Conservation (phyloP, 495 filamentous ascomycete species). For the Aspergillus heteromorphus region DNA sequence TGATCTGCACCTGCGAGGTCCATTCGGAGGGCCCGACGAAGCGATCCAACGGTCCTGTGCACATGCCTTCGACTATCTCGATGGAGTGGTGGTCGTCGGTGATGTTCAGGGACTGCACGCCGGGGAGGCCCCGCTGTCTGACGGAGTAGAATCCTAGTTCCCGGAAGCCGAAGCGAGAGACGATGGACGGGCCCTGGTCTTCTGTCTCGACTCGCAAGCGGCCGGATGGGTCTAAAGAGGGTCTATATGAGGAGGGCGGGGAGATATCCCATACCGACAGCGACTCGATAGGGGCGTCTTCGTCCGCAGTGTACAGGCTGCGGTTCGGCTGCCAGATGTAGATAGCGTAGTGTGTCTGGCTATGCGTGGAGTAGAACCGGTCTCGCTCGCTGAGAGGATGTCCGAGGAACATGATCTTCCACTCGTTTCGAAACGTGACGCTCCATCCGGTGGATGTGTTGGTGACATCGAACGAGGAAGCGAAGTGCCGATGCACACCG, state of each 20-base stretch:
- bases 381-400: slow-evolving; percentile 55
- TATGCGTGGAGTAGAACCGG: slow-evolving; percentile 63
- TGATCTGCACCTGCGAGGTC: slow-evolving; percentile 39
- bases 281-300: slow-evolving; percentile 56
- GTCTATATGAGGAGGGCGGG: slow-evolving; percentile 46
- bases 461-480: slow-evolving; percentile 54
- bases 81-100: slow-evolving; percentile 39
- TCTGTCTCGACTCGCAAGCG: slow-evolving; percentile 27
- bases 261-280: slow-evolving; percentile 66
- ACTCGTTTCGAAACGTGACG: slow-evolving; percentile 57
- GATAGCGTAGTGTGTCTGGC: slow-evolving; percentile 55
- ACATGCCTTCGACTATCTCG: slow-evolving; percentile 47
- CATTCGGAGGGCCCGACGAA: slow-evolving; percentile 29
- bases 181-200: slow-evolving; percentile 42
- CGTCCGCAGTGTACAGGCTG: slow-evolving; percentile 49
- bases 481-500: slow-evolving; percentile 58
- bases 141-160: slow-evolving; percentile 54
- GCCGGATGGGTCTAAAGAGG: slow-evolving; percentile 50
- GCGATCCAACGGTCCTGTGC: slow-evolving; percentile 37
- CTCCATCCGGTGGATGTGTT: slow-evolving; percentile 32
- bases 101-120: slow-evolving; percentile 48
- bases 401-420: slow-evolving; percentile 60
- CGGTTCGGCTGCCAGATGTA: slow-evolving; percentile 65
- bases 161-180: slow-evolving; percentile 49
- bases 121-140: slow-evolving; percentile 51